A percentile compares a stretch with the other conserved stretches of the same genome.
These are phyloP conservation scores for Pseudogymnoascus pannorum DNA, from an alignment of 2,329 filamentous ascomycete genomes.

Conservation along the genomic window DNA sequence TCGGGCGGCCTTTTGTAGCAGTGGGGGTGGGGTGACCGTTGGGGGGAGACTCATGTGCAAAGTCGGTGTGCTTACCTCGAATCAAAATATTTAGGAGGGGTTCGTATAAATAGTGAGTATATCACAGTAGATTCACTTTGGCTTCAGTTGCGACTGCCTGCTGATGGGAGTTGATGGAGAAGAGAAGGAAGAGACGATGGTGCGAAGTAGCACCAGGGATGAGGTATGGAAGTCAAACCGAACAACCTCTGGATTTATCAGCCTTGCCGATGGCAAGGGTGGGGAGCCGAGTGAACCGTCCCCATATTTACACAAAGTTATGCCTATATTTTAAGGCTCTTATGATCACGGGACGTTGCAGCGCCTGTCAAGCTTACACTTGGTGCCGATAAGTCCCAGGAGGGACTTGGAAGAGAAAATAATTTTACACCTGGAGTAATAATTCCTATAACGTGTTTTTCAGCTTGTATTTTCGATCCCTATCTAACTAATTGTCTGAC, in stretches of 20 bases:
- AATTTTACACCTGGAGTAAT: neutral
- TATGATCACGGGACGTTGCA: neutral
- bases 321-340: neutral
- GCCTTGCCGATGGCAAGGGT: slow-evolving; percentile 2
- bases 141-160: neutral
- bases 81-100: neutral
- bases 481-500: neutral
- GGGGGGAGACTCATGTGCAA: neutral
- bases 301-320: neutral
- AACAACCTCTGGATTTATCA: neutral
- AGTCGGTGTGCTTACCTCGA: neutral
- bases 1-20: neutral
- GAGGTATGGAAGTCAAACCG: neutral
- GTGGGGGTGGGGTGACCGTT: neutral
- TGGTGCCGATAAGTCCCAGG: neutral
- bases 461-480: neutral
- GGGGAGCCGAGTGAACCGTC: neutral
- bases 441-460: neutral
- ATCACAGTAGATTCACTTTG: neutral
- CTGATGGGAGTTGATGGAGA: neutral
- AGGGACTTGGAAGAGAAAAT: neutral
- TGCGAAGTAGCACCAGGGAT: neutral
- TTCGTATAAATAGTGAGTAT: neutral
- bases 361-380: neutral
- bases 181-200: neutral